A percentile compares a stretch with the other conserved stretches of the same genome.
phyloP scores from a whole-genome alignment of 1,139 yeast species.

The Pichia inconspicua region DNA sequence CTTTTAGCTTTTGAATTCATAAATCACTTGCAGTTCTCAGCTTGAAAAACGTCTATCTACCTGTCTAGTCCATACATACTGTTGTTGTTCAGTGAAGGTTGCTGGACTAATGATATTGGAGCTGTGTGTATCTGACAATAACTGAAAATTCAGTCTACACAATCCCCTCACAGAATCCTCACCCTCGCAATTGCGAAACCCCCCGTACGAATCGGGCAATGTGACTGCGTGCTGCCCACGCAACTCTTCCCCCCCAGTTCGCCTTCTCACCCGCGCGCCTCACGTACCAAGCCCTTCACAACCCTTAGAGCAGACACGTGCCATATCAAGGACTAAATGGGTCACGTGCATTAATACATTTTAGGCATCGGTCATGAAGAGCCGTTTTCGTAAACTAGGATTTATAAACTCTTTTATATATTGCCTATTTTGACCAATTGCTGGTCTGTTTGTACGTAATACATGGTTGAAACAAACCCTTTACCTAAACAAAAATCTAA shows the following conservation, averaged over 20 bases:
- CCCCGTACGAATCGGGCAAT: not conserved
- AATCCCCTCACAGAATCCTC: not conserved
- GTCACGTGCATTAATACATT: too few species aligned
- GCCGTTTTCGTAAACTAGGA: too few species aligned
- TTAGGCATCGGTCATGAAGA: too few species aligned
- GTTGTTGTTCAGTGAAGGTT: slow-evolving; percentile 10
- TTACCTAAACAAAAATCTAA: slow-evolving; percentile 1
- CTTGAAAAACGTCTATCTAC: not conserved
- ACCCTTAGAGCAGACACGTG: not conserved
- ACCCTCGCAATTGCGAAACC: not conserved
- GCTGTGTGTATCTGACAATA: not conserved
- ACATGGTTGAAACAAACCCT: not conserved
- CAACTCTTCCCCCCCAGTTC: not conserved
- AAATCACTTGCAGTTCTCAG: not conserved
- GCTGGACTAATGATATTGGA: not conserved
- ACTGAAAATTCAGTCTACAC: not conserved
- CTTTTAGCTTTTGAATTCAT: not conserved
- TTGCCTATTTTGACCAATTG: too few species aligned
- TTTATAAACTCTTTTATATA: too few species aligned
- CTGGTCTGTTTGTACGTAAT: too few species aligned
- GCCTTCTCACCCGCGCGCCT: not conserved
- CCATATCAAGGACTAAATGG: too few species aligned
- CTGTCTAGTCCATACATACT: slow-evolving; percentile 6
- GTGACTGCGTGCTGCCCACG: not conserved
- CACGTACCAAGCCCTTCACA: not conserved